phyloP scores from a whole-genome alignment of 2,329 filamentous ascomycete species.

The Ascochyta clinopodiicola region DNA sequence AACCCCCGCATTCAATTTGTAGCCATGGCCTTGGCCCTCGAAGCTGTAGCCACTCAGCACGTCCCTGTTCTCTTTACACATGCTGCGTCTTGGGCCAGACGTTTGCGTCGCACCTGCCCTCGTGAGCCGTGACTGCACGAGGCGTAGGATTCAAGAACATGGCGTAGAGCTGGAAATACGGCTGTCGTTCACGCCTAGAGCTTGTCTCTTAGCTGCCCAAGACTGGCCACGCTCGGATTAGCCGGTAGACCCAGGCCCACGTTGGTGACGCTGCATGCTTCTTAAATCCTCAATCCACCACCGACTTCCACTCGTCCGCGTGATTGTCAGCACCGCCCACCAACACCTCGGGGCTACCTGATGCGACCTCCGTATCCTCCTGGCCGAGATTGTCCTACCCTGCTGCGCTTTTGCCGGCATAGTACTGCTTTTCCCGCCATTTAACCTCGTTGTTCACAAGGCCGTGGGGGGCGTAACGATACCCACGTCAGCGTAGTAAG shows the following conservation, averaged over 20 bases:
- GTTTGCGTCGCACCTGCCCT: slow-evolving; percentile 6
- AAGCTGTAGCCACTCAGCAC: slow-evolving; percentile 7
- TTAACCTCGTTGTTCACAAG: slow-evolving; percentile 23
- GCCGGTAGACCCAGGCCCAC: slow-evolving; percentile 31
- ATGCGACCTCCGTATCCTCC: slow-evolving; percentile 40
- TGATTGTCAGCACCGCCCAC: slow-evolving; percentile 33
- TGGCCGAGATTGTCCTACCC: slow-evolving; percentile 40
- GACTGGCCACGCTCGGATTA: slow-evolving; percentile 33
- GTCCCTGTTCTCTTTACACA: slow-evolving; percentile 10
- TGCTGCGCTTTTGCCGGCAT: slow-evolving; percentile 18
- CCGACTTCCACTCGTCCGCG: slow-evolving; percentile 48
- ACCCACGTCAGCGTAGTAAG: slow-evolving; percentile 32
- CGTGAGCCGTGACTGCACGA: slow-evolving; percentile 30
- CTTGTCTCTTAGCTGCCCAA: slow-evolving; percentile 11
- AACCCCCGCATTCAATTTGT: slow-evolving; percentile 18
- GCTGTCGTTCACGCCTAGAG: slow-evolving; percentile 11
- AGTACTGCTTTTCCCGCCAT: slow-evolving; percentile 38
- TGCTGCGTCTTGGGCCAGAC: slow-evolving; percentile 17
- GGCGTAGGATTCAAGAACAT: not conserved
- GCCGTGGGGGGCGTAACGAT: slow-evolving; percentile 17
- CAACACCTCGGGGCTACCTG: slow-evolving; percentile 40
- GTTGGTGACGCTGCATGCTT: slow-evolving; percentile 24
- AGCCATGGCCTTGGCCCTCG: slow-evolving; percentile 1
- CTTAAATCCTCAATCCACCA: slow-evolving; percentile 30
- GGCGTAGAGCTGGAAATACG: not conserved